Conservation (phyloP, 164 flowering plant genomes). For the Nelumbo lutea region DNA sequence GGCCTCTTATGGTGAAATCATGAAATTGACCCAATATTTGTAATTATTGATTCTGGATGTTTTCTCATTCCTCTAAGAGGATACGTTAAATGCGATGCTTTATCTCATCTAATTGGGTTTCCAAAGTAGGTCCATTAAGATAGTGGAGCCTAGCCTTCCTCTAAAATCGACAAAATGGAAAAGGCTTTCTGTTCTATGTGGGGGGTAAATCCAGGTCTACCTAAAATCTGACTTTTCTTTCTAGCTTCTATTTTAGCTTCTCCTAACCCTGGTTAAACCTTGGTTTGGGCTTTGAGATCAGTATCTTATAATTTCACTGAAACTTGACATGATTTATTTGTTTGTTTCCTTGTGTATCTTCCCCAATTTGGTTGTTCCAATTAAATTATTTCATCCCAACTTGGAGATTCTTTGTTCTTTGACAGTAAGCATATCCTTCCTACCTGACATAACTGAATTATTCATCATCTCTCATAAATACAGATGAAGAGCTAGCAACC, state of each 20-base stretch:
- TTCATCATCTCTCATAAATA: background rate
- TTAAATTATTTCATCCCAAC: background rate
- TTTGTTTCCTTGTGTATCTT: background rate
- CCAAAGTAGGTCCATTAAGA: background rate
- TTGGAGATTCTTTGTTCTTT: background rate
- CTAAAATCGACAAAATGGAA: too few species aligned
- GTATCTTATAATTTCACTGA: too few species aligned
- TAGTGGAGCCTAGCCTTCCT: too few species aligned
- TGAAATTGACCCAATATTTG: background rate
- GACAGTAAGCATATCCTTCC: background rate
- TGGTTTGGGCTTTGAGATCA: too few species aligned
- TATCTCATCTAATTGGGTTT: background rate
- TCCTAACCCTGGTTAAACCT: background rate
- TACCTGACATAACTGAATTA: background rate
- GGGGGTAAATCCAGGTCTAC: background rate
- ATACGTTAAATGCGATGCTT: background rate
- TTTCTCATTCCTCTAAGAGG: background rate
- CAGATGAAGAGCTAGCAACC: slow-evolving; percentile 17
- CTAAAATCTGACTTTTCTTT: background rate
- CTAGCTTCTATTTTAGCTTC: background rate
- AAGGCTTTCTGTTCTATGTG: too few species aligned
- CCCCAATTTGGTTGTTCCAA: background rate
- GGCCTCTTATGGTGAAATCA: too few species aligned
- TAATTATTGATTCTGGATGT: background rate
- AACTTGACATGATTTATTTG: background rate